phyloP scores from a whole-genome alignment of 495 filamentous ascomycete genomes.

The Cairneyella variabilis region DNA sequence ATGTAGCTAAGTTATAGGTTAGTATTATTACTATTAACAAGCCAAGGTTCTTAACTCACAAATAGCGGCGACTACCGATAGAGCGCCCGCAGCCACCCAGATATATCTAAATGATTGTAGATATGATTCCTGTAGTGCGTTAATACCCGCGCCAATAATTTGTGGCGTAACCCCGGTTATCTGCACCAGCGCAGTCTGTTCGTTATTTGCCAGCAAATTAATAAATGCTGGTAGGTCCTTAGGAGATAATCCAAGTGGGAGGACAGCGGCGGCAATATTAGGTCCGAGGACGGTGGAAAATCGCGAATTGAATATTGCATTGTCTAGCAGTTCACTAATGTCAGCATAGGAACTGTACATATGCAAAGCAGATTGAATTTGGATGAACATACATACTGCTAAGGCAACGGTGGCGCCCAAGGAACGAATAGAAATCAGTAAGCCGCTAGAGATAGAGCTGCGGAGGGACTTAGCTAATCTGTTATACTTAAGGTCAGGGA shows the following conservation, averaged over 20 bases:
- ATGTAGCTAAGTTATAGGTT: neutral
- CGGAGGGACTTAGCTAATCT: neutral
- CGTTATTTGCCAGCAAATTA: conserved; percentile 13
- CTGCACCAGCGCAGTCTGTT: conserved; percentile 10
- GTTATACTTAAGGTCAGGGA: neutral
- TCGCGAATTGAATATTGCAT: neutral
- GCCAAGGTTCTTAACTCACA: neutral
- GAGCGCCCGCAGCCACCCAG: conserved; percentile 6
- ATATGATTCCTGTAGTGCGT: conserved; percentile 3
- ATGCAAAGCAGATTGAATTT: neutral
- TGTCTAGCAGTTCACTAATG: too few relatives aligned
- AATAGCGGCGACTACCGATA: neutral
- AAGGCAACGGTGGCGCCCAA: neutral
- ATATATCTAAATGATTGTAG: neutral
- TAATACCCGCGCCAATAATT: conserved; percentile 12
- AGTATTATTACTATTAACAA: neutral
- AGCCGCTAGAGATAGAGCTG: neutral
- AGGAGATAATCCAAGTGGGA: conserved; percentile 20
- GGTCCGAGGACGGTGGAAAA: conserved; percentile 1
- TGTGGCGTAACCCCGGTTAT: conserved; percentile 21
- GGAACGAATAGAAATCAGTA: neutral
- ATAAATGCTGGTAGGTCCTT: conserved; percentile 21
- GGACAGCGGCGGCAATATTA: conserved; percentile 23
- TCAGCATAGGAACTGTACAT: too few relatives aligned
- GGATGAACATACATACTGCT: conserved; percentile 1